Conservation (phyloP, 257 asterid genomes). For the Petunia axillaris region DNA sequence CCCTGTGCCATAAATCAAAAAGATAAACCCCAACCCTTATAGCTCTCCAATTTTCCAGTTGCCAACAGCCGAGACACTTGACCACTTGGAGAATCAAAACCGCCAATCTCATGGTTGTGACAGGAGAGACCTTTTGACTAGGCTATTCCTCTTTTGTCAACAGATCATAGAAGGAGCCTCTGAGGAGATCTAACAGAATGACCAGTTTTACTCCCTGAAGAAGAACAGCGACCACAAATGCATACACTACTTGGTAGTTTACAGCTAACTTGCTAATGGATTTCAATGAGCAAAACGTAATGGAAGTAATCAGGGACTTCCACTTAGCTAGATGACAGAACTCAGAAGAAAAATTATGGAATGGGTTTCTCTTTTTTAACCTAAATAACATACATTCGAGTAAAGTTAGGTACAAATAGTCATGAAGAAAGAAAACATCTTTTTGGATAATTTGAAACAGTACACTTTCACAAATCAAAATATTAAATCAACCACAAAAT, state of each 20-base stretch:
- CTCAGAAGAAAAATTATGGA: background rate
- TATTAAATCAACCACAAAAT: background rate
- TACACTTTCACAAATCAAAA: background rate
- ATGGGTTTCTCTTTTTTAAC: background rate
- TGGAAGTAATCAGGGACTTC: background rate
- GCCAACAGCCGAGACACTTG: background rate
- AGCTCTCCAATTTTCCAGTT: background rate
- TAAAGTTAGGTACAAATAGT: background rate
- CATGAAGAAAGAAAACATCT: background rate
- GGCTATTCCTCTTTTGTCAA: conserved; percentile 17
- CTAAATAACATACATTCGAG: background rate
- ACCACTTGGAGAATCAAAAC: conserved; percentile 18
- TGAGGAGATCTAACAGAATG: conserved; percentile 17
- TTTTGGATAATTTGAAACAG: background rate
- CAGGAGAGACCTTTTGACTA: background rate
- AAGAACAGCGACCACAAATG: conserved; percentile 11
- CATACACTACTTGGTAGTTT: background rate
- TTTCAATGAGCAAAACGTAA: background rate
- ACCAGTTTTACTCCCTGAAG: background rate
- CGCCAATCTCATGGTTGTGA: conserved; percentile 10
- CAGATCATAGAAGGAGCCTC: conserved; percentile 2
- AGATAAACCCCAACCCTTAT: background rate
- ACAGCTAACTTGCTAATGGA: conserved; percentile 5
- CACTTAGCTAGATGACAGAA: background rate
- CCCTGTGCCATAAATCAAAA: background rate